Evolutionary conservation across 768 basidiomycete species (phyloP), one percentile per base, ranked within the genome.

Genomic region (Sutorius australiensis): DNA sequence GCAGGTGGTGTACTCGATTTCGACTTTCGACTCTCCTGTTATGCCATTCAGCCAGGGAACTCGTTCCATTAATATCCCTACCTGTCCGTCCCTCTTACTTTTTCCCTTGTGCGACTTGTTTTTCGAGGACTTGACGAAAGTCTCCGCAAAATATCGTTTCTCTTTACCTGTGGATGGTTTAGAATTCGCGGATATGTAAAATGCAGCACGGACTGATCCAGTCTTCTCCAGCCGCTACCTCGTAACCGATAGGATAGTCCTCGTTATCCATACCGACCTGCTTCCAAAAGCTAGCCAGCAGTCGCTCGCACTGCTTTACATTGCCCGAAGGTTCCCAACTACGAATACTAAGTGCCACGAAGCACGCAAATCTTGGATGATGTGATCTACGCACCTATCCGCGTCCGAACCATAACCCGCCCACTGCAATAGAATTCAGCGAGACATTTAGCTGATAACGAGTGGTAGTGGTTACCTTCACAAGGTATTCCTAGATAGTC

Each of bases 251-350:
- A 10, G 56, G 40, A 66, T 85, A 85, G 59, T 86, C 82, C 0
- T 74, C 45, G 48, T 86, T 63, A 53, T 87, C 83, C 16, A 65
- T 64, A 1, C 86, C 86, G 17, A 88, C 58, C 47, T 84, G 75
- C 6, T 67, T 62, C 83, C 83, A 86, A 63, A 89, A 89, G 55
- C 81, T 82, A n/a, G 65, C 55, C 24, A 87, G 67, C 14, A 89
- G 72, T 17, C 82, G 76, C 14, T 77, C 67, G 61, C 87, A 89
- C 27, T 75, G 71, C 33, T 64, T 58, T 13, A 89, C 73, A 62
- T 89, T 86, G 7, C 67, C 69, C 46, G 75, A 68, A 11, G 87
- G 87, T 53, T 89, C 87, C 87, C 87, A 89, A 59, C 87, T 89
- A 51, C 40, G 53, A 34, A 28, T 0, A 40, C 6, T 31, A 39